Evolutionary conservation across 768 basidiomycete genomes (phyloP).

Genomic region (Macrolepiota dolichaula): DNA sequence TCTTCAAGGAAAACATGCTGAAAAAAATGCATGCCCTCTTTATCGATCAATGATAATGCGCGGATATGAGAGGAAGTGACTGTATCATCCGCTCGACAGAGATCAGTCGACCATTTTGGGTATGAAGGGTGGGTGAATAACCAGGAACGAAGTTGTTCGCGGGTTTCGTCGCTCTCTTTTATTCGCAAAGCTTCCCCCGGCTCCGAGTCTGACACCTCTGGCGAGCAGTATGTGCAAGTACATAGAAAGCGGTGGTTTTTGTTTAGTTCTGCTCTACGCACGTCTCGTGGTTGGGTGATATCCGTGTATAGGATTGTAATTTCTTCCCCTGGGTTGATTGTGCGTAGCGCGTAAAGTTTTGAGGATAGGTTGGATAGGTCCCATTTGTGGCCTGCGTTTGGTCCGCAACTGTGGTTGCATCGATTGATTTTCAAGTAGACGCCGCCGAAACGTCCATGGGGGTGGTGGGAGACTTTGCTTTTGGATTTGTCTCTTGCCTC

Average conservation of each 20-base stretch:
- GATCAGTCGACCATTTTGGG: slow-evolving; percentile 38
- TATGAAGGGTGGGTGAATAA: slow-evolving; percentile 33
- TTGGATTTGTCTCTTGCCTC: slow-evolving; percentile 16
- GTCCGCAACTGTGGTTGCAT: slow-evolving; percentile 45
- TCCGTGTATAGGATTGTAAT: slow-evolving; percentile 45
- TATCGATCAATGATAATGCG: slow-evolving; percentile 35
- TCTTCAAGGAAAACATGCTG: slow-evolving; percentile 39
- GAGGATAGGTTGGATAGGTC: slow-evolving; percentile 33
- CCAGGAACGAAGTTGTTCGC: slow-evolving; percentile 31
- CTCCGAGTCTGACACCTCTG: slow-evolving; percentile 4
- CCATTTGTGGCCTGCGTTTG: slow-evolving; percentile 43
- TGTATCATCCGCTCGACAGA: slow-evolving; percentile 35
- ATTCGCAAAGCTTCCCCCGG: slow-evolving; percentile 14
- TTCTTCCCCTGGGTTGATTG: slow-evolving; percentile 36
- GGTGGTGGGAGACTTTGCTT: slow-evolving; percentile 13
- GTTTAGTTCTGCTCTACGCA: slow-evolving; percentile 29
- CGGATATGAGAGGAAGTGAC: slow-evolving; percentile 34
- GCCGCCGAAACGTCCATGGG: slow-evolving; percentile 33
- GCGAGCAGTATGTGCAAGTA: slow-evolving; percentile 33
- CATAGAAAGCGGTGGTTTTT: slow-evolving; percentile 40
- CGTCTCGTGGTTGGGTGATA: slow-evolving; percentile 30
- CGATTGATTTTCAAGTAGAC: slow-evolving; percentile 39
- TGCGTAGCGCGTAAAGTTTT: slow-evolving; percentile 37
- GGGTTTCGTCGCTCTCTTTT: slow-evolving; percentile 27
- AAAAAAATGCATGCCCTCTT: slow-evolving; percentile 39